Conservation (phyloP, 1,284 basidiomycete genomes). For the Filobasidium uniguttulatum region DNA sequence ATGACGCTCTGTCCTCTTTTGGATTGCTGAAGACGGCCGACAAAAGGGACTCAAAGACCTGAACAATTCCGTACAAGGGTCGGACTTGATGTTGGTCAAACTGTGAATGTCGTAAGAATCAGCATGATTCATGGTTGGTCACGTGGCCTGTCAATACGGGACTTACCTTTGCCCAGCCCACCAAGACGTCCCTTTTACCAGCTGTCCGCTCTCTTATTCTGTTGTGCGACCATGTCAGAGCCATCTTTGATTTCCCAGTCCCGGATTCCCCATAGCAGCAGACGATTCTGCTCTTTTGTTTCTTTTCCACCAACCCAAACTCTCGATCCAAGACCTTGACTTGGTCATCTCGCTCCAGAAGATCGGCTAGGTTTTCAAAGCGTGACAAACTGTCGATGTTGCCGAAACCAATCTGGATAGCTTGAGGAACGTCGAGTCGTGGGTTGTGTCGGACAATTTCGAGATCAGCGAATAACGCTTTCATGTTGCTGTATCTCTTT, state of each 20-base stretch:
- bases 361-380: conserved; percentile 17
- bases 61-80: conserved; percentile 26
- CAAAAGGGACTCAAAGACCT: conserved; percentile 28
- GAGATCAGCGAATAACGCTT: conserved; percentile 26
- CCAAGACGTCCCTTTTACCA: conserved; percentile 14
- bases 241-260: conserved; percentile 26
- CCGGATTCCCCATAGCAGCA: conserved; percentile 27
- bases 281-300: conserved; percentile 14
- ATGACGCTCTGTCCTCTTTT: conserved; percentile 22
- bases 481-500: conserved; percentile 25
- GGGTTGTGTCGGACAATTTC: conserved; percentile 18
- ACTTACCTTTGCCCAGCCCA: conserved; percentile 21
- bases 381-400: conserved; percentile 24
- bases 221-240: conserved; percentile 21
- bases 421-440: background rate
- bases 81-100: conserved; percentile 25
- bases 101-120: background rate
- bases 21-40: conserved; percentile 28
- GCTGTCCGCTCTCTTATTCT: conserved; percentile 15
- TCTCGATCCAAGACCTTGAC: conserved; percentile 17
- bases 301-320: conserved; percentile 4
- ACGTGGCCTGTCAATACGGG: background rate
- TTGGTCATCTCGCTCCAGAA: conserved; percentile 24
- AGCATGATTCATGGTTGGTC: background rate
- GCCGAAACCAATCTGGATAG: conserved; percentile 19